These are phyloP conservation scores for Volvox africanus DNA, from an alignment of 139 green algal genomes.

Conservation along the genomic window DNA sequence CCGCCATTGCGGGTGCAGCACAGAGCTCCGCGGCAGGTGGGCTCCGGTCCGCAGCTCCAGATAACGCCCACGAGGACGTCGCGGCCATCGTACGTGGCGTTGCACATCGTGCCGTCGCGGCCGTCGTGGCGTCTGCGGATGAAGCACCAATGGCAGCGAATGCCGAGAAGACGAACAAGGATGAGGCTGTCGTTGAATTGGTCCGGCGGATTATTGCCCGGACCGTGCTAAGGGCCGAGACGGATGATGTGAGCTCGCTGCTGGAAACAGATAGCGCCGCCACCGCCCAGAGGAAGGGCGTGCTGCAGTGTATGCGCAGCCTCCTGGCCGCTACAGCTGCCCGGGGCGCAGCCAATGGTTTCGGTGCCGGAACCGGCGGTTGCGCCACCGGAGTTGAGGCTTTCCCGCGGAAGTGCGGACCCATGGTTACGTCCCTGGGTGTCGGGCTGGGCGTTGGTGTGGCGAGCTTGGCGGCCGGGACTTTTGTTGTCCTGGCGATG, in stretches of 20 bases:
- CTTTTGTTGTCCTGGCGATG: not conserved
- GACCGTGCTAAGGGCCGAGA: too few species aligned
- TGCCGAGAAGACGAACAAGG: not conserved
- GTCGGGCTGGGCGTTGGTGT: not conserved
- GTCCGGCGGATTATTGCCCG: not conserved
- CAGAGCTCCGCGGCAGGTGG: too few species aligned
- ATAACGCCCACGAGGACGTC: not conserved
- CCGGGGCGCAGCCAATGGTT: not conserved
- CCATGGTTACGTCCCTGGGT: not conserved
- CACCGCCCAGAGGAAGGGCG: not conserved
- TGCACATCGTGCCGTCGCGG: not conserved
- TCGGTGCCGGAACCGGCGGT: not conserved
- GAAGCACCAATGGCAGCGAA: not conserved
- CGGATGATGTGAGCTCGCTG: too few species aligned
- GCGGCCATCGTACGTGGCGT: slow-evolving; percentile 1
- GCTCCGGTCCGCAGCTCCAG: not conserved
- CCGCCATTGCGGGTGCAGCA: not conserved
- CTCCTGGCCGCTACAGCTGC: not conserved
- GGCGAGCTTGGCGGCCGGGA: not conserved
- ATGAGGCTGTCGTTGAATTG: not conserved
- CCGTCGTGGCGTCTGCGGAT: not conserved
- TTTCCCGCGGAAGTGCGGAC: not conserved
- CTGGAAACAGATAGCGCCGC: not conserved
- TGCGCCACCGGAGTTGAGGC: not conserved
- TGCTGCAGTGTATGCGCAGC: not conserved